Conservation (phyloP, 2,329 filamentous ascomycete species). For the Cadophora sp. region DNA sequence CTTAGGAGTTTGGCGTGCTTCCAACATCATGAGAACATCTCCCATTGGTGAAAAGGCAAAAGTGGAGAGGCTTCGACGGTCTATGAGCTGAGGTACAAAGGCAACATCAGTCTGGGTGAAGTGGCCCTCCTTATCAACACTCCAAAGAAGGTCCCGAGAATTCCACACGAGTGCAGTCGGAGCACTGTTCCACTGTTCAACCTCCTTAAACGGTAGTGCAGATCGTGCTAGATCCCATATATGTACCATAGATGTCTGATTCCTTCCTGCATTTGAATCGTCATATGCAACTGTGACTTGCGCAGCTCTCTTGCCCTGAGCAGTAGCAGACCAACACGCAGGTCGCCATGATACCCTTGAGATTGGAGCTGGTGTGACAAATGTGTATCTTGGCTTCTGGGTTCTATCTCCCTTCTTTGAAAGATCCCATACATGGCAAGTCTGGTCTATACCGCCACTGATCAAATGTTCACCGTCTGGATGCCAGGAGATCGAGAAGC, state of each 20-base stretch:
- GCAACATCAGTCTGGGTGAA: constrained; percentile 72
- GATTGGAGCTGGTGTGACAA: constrained; percentile 66
- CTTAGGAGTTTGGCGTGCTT: constrained; percentile 58
- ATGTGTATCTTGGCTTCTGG: constrained; percentile 68
- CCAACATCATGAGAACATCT: constrained; percentile 66
- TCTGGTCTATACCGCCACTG: constrained; percentile 67
- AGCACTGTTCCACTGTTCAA: constrained; percentile 64
- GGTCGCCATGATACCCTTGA: constrained; percentile 68
- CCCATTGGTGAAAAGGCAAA: constrained; percentile 66
- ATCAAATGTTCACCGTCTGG: constrained; percentile 71
- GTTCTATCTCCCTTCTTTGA: constrained; percentile 65
- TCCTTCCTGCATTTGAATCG: constrained; percentile 59
- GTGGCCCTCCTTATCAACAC: constrained; percentile 64
- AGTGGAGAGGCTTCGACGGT: constrained; percentile 66
- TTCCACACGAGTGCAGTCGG: constrained; percentile 68
- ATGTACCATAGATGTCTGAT: constrained; percentile 65
- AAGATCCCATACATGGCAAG: constrained; percentile 71
- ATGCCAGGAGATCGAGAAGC: constrained; percentile 69
- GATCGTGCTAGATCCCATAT: constrained; percentile 74
- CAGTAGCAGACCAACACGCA: constrained; percentile 68
- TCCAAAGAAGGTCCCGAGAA: constrained; percentile 70
- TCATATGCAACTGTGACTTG: constrained; percentile 69
- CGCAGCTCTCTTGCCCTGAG: constrained; percentile 64
- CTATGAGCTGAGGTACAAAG: constrained; percentile 67
- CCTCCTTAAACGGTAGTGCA: constrained; percentile 70